Percentiles rank a stretch among this genome's conserved stretches.
Evolutionary conservation across 805 yeast species (phyloP).

Genomic region (Candida vartiovaarae): DNA sequence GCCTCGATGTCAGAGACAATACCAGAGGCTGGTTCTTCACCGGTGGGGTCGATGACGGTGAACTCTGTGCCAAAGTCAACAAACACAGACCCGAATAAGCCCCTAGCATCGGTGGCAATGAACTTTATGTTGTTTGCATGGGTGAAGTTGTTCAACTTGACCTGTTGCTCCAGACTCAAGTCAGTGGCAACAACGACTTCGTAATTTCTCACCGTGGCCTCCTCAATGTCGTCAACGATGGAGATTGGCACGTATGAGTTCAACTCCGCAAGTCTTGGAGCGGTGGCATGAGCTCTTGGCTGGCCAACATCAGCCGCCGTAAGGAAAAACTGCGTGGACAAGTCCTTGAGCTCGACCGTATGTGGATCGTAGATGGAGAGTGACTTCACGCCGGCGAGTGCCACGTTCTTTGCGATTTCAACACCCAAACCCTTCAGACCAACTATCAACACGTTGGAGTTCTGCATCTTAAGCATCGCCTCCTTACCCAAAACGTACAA

Average conservation of each 20-base stretch:
- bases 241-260: slow-evolving; percentile 87
- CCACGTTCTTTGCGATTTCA: slow-evolving; percentile 94
- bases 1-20: slow-evolving; percentile 83
- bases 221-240: slow-evolving; percentile 49
- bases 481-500: slow-evolving; percentile 94
- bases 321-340: slow-evolving; percentile 87
- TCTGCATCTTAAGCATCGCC: slow-evolving; percentile 96
- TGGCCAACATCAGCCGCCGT: slow-evolving; percentile 65
- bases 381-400: slow-evolving; percentile 95
- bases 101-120: slow-evolving; percentile 76
- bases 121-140: slow-evolving; percentile 70
- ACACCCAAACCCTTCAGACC: slow-evolving; percentile 92
- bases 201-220: slow-evolving; percentile 46
- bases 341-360: slow-evolving; percentile 57
- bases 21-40: slow-evolving; percentile 88
- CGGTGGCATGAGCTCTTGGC: slow-evolving; percentile 68
- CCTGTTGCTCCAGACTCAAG: slow-evolving; percentile 61
- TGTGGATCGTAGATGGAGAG: slow-evolving; percentile 78
- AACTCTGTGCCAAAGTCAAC: slow-evolving; percentile 86
- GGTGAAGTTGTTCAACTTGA: slow-evolving; percentile 66
- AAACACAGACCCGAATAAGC: slow-evolving; percentile 82
- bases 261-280: slow-evolving; percentile 65
- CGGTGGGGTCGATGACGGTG: slow-evolving; percentile 76
- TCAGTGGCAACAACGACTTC: slow-evolving; percentile 87
- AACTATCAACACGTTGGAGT: slow-evolving; percentile 82